Percentiles rank a stretch among this genome's conserved stretches.
Conservation (phyloP, 73 alveolate species). For the Paramecium primaurelia region DNA sequence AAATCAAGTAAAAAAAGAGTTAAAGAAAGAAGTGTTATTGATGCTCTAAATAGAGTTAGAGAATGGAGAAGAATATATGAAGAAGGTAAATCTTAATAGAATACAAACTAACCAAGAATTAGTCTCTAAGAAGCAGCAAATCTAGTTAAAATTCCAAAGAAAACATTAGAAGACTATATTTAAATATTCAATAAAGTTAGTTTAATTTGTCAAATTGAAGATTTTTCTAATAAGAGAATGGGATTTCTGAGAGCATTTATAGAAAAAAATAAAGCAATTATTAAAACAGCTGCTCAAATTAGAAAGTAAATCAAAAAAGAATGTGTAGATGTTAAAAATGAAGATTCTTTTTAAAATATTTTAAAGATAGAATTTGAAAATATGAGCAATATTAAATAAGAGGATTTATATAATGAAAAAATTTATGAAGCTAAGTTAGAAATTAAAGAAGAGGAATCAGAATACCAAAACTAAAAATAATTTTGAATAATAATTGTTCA, state of each 20-base stretch:
- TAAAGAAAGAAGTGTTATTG: conserved; percentile 9
- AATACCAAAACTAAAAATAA: not conserved
- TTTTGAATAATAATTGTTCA: not conserved
- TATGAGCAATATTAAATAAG: not conserved
- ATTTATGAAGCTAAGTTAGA: not conserved
- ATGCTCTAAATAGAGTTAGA: not conserved
- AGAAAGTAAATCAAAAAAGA: not conserved
- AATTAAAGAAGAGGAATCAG: not conserved
- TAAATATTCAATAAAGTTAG: not conserved
- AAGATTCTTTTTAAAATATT: not conserved
- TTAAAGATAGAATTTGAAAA: not conserved
- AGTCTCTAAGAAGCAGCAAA: conserved; percentile 1
- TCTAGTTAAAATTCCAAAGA: not conserved
- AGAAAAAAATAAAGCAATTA: not conserved
- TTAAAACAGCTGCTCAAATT: not conserved
- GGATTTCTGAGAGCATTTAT: not conserved
- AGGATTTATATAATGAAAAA: not conserved
- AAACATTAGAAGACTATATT: conserved; percentile 17
- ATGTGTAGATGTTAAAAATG: not conserved
- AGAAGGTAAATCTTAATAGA: not conserved
- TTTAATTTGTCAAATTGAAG: not conserved
- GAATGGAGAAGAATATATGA: conserved; percentile 8
- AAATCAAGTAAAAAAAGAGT: not conserved
- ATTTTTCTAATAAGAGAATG: not conserved
- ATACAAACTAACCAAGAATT: not conserved